Base-by-base conservation (phyloP, 768 basidiomycete genomes). In the Asterophora lycoperdoides region DNA sequence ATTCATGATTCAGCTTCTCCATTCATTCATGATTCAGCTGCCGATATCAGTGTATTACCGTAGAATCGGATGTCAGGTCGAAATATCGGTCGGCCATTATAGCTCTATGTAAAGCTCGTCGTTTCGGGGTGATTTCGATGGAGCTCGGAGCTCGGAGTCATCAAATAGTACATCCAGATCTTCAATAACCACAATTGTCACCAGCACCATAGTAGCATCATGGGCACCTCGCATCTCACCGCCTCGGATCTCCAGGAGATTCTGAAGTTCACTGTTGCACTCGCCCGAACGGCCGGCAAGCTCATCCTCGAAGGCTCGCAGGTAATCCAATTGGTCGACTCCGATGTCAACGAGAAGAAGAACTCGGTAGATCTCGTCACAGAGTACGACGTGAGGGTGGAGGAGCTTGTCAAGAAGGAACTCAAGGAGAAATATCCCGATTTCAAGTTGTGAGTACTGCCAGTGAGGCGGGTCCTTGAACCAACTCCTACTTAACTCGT, bases 281-380 rank as follows among this genome's bases (percentile, higher is more conserved):
- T 96, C 23, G 90, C 91, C 2, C 79, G 78, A 23, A 73, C 75
- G 37, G 91, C 92, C 0, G 90, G 93, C 6, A 74, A 70, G 4
- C 68, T 92, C 49, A 93, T 93, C 45, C 71, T 87, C 1, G 78
- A 86, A 60, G 89, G 89, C 49, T 89, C 82, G 17, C 76, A 78
- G 53, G 91, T 77, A 47, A 93, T 90, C 61, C 82, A 77, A 60
- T 71, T 68, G 10, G 72, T 72, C 1, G 71, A 78, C 14, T 71
- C 77, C 0, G 72, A 76, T 57, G 72, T 88, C 30, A 79, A 78
- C 53, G 85, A 89, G 72, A 98, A 96, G 79, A 91, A 90, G 69
- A 96, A 94, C 62, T 80, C 92, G 2, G 92, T 93, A 17, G 94
- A 96, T 68, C 73, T 97, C 28, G 94, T 98, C 19, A 98, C 94